A percentile compares a stretch with the other conserved stretches of the same genome.
phyloP scores from a whole-genome alignment of 169 alveolate genomes.

The Plasmodium adleri region DNA sequence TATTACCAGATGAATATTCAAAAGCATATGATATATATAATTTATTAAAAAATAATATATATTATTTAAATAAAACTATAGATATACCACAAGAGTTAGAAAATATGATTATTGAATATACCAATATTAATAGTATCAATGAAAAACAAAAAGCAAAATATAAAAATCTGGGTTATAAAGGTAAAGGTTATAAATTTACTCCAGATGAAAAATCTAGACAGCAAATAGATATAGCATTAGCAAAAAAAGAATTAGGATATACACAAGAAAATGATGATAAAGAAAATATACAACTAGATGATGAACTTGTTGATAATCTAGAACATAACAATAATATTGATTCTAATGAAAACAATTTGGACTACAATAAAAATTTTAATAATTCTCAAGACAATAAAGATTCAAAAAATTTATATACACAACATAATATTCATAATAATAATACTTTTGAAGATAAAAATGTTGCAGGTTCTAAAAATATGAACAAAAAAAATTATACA shows the following conservation, averaged over 20 bases:
- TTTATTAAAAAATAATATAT: constrained; percentile 84
- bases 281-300: constrained; percentile 11
- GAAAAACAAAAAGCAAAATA: constrained; percentile 89
- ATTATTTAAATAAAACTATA: constrained; percentile 78
- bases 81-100: constrained; percentile 78
- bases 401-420: background rate
- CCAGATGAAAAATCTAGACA: constrained; percentile 92
- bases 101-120: constrained; percentile 79
- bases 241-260: constrained; percentile 88
- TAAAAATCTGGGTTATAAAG: constrained; percentile 84
- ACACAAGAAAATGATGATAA: constrained; percentile 23
- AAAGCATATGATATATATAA: constrained; percentile 95
- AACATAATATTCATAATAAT: background rate
- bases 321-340: constrained; percentile 11
- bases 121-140: constrained; percentile 1
- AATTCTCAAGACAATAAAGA: no score
- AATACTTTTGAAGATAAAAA: background rate
- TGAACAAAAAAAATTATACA: background rate
- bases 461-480: background rate
- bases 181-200: constrained; percentile 95
- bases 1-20: constrained; percentile 94
- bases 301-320: constrained; percentile 70
- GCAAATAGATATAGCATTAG: constrained; percentile 89
- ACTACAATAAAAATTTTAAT: background rate
- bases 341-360: background rate